A percentile compares a stretch with the other conserved stretches of the same genome.
Evolutionary conservation across 208 protist genomes (phyloP).

Genomic region (Acanthamoeba healyi): DNA sequence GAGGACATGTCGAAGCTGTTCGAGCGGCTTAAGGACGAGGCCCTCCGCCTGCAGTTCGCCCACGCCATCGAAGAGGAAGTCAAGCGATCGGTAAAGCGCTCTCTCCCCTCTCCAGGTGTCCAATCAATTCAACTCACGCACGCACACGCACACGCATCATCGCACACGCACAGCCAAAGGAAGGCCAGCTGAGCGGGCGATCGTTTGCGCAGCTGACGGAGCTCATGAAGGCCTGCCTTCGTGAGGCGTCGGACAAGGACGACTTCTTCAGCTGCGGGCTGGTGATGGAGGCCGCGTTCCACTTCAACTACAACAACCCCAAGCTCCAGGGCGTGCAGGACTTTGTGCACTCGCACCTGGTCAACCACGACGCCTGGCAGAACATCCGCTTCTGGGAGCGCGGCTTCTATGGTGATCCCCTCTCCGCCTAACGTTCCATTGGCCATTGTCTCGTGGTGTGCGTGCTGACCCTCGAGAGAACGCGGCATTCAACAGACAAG

Average conservation of each 20-base stretch:
- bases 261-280: slow-evolving; percentile 17
- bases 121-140: not conserved
- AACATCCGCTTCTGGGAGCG: slow-evolving; percentile 41
- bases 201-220: slow-evolving; percentile 42
- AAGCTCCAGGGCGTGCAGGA: slow-evolving; percentile 40
- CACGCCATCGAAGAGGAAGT: not conserved
- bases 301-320: slow-evolving; percentile 19
- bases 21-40: slow-evolving; percentile 17
- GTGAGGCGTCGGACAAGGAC: slow-evolving; percentile 26
- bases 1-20: slow-evolving; percentile 42
- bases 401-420: slow-evolving; percentile 31
- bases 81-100: not conserved
- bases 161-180: not conserved
- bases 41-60: not conserved
- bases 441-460: not conserved
- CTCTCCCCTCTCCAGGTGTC: not conserved
- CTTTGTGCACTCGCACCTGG: slow-evolving; percentile 13
- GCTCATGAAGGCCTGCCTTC: not conserved
- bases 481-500: not conserved
- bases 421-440: not conserved
- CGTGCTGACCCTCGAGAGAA: too few species aligned
- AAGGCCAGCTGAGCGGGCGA: slow-evolving; percentile 7
- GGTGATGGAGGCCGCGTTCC: slow-evolving; percentile 36
- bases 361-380: slow-evolving; percentile 49
- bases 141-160: not conserved